These are phyloP conservation scores for Epichloe bromicola DNA, from an alignment of 2,329 filamentous ascomycete species.

Conservation along the genomic window DNA sequence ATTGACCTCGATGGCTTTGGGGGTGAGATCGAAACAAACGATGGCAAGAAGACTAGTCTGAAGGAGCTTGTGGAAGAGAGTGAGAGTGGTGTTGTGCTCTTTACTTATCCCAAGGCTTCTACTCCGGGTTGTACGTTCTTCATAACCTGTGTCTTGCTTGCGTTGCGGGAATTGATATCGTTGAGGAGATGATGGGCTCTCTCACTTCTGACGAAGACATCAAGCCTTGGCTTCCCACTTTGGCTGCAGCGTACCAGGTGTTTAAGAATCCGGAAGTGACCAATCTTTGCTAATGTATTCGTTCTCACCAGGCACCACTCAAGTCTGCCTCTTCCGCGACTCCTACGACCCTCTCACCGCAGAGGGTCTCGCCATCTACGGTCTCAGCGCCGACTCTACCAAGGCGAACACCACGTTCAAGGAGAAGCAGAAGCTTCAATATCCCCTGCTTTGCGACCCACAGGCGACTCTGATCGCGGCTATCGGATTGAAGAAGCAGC, in stretches of 20 bases:
- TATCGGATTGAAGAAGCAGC: conserved; percentile 79
- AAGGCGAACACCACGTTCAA: conserved; percentile 91
- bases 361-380: conserved; percentile 75
- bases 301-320: conserved; percentile 61
- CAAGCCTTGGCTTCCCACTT: too few relatives aligned
- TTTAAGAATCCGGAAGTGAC: too few relatives aligned
- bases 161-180: not conserved
- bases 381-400: conserved; percentile 74
- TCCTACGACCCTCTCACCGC: conserved; percentile 61
- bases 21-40: conserved; percentile 70
- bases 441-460: conserved; percentile 77
- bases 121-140: conserved; percentile 75
- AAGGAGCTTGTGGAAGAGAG: conserved; percentile 72
- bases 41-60: conserved; percentile 67
- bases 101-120: conserved; percentile 90
- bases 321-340: conserved; percentile 90
- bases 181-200: conserved; percentile 1
- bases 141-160: not conserved
- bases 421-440: conserved; percentile 80
- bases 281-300: not conserved
- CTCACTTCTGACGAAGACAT: too few relatives aligned
- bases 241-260: too few relatives aligned
- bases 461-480: conserved; percentile 61
- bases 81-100: conserved; percentile 75
- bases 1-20: conserved; percentile 48